Base-by-base conservation (phyloP, 148 eudicot species). In the Beta vulgaris region DNA sequence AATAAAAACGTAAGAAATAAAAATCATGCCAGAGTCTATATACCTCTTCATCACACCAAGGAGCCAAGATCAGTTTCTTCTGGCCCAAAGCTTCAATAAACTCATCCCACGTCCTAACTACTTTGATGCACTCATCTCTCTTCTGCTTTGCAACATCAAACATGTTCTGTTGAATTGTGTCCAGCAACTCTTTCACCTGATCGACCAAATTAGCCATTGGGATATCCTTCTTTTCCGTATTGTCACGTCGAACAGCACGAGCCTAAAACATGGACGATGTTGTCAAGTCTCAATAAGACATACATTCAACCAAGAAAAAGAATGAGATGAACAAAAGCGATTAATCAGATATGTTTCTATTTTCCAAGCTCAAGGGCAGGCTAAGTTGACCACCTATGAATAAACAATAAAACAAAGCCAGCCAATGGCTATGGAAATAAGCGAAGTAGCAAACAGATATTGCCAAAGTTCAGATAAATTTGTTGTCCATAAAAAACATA, bases 1-100 rank as follows among this genome's bases (percentile, higher is more conserved):
- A n/a, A n/a, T n/a, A n/a, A 46, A 66, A 40, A 64, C 35, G 58
- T 21, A 70, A 55, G 18, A 19, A 61, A 6, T 53, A 54, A 26
- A 36, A 44, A 68, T 15, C 21, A 51, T 42, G 32, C 29, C 44
- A 54, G 39, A 46, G 2, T 61, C 5, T 5, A 54, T n/a, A 8
- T 88, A 96, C 99, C 99, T 96, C 97, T 76, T 96, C 99, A 84
- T 96, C 97, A 60, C 94, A 92, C 99, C 99, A 96, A 43, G 99
- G 99, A 71, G 99, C 99, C 74, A 96, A 83, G 42, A 96, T 96
- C 90, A 96, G 58, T 74, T 96, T 96, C 86, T 91, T 95, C 28
- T 91, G 87, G 23, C 83, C 83, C 77, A 96, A 84, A 32, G 98
- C 99, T 82, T 91, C 97, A 44, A 74, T 69, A 76, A 96, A 96